These are phyloP conservation scores for Wickerhamomyces silvicola DNA, from an alignment of 805 yeast species.

Conservation along the genomic window DNA sequence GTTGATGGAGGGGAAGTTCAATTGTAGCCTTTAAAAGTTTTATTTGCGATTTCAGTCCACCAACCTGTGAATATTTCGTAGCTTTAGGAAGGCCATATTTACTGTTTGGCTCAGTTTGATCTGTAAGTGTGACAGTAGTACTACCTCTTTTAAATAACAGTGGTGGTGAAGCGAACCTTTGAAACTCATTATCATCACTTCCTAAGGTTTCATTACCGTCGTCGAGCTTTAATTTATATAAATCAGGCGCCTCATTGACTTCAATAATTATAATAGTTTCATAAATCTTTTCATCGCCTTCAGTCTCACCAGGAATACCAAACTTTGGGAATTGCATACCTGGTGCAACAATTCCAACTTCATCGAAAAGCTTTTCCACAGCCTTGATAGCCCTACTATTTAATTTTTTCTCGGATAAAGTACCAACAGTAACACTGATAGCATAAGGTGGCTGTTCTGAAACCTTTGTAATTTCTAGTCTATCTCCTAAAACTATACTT, in stretches of 20 bases:
- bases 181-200: constrained; percentile 11
- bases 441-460: constrained; percentile 44
- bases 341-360: constrained; percentile 56
- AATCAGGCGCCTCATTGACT: constrained; percentile 31
- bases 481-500: constrained; percentile 43
- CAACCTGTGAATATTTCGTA: constrained; percentile 50
- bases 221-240: constrained; percentile 30
- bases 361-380: constrained; percentile 39
- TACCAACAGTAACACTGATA: constrained; percentile 28
- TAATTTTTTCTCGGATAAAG: constrained; percentile 15
- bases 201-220: constrained; percentile 14
- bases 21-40: constrained; percentile 56
- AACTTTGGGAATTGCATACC: constrained; percentile 35
- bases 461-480: constrained; percentile 41
- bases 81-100: constrained; percentile 40
- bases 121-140: constrained; percentile 22
- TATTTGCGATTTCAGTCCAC: constrained; percentile 71
- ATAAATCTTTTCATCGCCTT: constrained; percentile 12
- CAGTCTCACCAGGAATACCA: constrained; percentile 10
- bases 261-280: constrained; percentile 17
- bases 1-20: constrained; percentile 74
- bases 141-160: constrained; percentile 35
- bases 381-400: constrained; percentile 23
- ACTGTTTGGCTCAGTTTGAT: constrained; percentile 22
- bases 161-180: constrained; percentile 38